A percentile compares a stretch with the other conserved stretches of the same genome.
These are phyloP conservation scores for Chytridium lagenaria DNA, from an alignment of 371 early-diverging fungal genomes.

Conservation along the genomic window DNA sequence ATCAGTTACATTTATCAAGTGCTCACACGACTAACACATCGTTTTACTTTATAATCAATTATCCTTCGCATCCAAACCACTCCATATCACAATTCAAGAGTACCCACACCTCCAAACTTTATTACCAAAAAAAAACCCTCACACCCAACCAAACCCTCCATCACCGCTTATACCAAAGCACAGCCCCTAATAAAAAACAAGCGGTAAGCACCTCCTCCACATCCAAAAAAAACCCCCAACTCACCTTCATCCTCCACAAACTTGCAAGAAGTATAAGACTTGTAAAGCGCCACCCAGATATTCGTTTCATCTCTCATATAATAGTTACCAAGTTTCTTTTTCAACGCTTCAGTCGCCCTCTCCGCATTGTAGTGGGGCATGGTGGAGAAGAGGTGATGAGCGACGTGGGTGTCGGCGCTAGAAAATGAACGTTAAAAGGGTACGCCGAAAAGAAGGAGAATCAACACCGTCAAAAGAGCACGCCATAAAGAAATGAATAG, in stretches of 20 bases:
- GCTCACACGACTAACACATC: no score
- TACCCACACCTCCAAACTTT: no score
- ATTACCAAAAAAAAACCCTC: no score
- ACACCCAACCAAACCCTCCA: no score
- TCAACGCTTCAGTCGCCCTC: constrained; percentile 80
- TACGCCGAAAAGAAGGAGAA: not conserved
- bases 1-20: no score
- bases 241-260: constrained; percentile 79
- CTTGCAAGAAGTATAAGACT: constrained; percentile 67
- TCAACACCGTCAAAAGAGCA: no score
- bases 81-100: no score
- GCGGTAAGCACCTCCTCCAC: no score
- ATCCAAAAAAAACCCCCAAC: not conserved
- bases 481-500: no score
- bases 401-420: constrained; percentile 78
- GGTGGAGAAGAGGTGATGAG: constrained; percentile 86
- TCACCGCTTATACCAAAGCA: constrained; percentile 56
- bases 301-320: constrained; percentile 72
- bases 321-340: constrained; percentile 74
- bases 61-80: no score
- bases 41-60: no score
- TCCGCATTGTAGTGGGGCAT: constrained; percentile 91
- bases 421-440: not conserved
- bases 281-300: constrained; percentile 68
- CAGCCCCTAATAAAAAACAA: constrained; percentile 27